These are phyloP conservation scores for Grosmannia serpens DNA, from an alignment of 2,329 filamentous ascomycete genomes.

Conservation along the genomic window DNA sequence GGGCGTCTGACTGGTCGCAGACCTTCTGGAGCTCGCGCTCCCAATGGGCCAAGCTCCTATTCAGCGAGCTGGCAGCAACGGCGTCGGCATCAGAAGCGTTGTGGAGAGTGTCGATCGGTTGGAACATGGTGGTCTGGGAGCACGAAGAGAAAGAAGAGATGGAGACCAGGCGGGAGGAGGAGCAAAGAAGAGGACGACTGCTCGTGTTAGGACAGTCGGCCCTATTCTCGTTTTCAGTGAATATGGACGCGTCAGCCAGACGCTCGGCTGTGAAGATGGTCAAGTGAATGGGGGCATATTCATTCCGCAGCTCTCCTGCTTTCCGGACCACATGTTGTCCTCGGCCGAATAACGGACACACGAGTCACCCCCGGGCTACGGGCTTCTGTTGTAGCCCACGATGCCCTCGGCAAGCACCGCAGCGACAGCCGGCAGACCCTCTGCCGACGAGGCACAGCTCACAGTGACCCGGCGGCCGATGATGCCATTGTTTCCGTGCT, in stretches of 20 bases:
- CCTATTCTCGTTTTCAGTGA: not conserved
- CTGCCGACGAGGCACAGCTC: not conserved
- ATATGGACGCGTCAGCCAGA: not conserved
- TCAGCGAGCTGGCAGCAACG: not conserved
- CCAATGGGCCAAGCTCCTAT: not conserved
- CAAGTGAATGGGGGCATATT: no score
- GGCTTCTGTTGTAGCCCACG: conserved; percentile 11
- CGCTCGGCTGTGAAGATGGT: no score
- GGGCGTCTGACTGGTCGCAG: not conserved
- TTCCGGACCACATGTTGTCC: no score
- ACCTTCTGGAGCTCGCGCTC: not conserved
- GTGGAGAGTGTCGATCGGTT: not conserved
- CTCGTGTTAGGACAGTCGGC: not conserved
- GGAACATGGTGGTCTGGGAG: not conserved
- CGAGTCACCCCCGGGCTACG: not conserved
- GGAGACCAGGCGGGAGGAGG: not conserved
- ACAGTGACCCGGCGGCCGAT: conserved; percentile 10
- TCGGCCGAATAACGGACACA: not conserved
- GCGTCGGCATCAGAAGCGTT: no score
- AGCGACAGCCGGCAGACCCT: not conserved
- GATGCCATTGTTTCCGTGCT: conserved; percentile 10
- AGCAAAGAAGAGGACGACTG: not conserved
- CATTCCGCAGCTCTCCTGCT: no score
- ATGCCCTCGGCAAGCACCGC: conserved; percentile 10
- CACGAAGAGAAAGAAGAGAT: not conserved